Evolutionary conservation across 1,284 basidiomycete species (phyloP), one percentile per base, ranked within the genome.

Genomic region (Kalmanozyma brasiliensis): DNA sequence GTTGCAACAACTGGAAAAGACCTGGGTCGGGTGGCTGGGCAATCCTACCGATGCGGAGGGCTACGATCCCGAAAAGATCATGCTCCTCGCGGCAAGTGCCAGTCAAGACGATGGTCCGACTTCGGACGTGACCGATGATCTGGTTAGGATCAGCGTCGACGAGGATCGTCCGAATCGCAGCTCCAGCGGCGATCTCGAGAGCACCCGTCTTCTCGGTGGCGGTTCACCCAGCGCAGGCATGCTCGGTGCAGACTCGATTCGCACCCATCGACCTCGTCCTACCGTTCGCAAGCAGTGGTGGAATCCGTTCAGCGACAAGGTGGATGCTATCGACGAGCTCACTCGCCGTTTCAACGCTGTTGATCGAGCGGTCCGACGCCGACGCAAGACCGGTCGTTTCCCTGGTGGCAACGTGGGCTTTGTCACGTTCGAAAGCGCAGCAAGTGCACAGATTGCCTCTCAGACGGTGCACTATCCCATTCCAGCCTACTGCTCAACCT

Each of bases 381-480:
- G 64, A 8, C 60, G 74, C 33, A 61, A 62, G 17, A 37, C 52
- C 1, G 40, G 41, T 17, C 49, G 51, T 2, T 78, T 84, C 35
- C 79, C 79, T 55, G 82, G 77, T 90, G n/a, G 88, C 87, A 80
- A 90, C 57, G 87, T 89, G 8, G 95, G 93, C 0, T 98, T 97
- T 79, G 92, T 98, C n/a, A 98, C 95, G 0, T 97, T 98, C 74
- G 91, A 95, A 82, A 91, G 92, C 78, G 93, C 94, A 86, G 91
- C 91, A 2, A 90, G 90, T 75, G 92, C 94, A 1, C 94, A 98
- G 89, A 90, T 92, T 38, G 93, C 93, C 0, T 86, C 91, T 3
- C 95, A 98, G 83, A 87, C 89, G 0, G 91, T 91, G 0, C 91
- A 94, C 81, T 81, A 78, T n/a, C 77, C 74, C 1, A 59, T 74